These are phyloP conservation scores for Dacryopinax primogenitus DNA, from an alignment of 768 basidiomycete species.

Conservation along the genomic window DNA sequence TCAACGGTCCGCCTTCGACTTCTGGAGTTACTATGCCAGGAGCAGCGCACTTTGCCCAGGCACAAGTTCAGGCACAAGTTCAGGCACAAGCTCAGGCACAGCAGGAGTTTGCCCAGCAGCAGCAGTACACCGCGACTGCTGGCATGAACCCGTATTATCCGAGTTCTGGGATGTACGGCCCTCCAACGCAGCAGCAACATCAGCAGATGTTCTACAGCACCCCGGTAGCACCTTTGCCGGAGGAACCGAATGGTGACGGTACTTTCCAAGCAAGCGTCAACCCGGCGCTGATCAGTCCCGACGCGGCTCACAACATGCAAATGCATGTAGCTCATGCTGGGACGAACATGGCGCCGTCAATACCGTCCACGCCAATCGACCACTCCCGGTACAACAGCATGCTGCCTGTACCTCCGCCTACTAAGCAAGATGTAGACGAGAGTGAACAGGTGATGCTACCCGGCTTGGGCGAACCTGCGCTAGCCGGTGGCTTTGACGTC, in stretches of 20 bases:
- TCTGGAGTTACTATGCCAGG: background rate
- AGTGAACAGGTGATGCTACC: background rate
- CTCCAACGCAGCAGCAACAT: background rate
- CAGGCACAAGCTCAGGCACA: too few relatives aligned
- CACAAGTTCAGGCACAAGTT: too few relatives aligned
- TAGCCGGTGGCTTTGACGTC: background rate
- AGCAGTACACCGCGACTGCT: background rate
- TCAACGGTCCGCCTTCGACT: background rate
- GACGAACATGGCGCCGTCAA: background rate
- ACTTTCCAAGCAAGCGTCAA: background rate
- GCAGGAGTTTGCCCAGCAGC: conserved; percentile 6
- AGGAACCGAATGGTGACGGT: background rate
- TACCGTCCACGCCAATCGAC: background rate
- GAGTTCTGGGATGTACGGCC: background rate
- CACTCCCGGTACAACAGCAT: background rate
- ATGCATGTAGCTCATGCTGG: background rate
- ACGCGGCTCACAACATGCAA: background rate
- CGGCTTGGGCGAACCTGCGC: background rate
- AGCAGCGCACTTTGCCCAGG: background rate
- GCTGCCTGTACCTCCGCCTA: background rate
- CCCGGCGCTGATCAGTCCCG: background rate
- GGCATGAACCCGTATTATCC: background rate
- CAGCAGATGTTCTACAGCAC: background rate
- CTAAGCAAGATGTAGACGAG: background rate
- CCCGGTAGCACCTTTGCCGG: background rate